Base-by-base conservation (phyloP, 495 filamentous ascomycete genomes). In the Tetracladium setigerum region DNA sequence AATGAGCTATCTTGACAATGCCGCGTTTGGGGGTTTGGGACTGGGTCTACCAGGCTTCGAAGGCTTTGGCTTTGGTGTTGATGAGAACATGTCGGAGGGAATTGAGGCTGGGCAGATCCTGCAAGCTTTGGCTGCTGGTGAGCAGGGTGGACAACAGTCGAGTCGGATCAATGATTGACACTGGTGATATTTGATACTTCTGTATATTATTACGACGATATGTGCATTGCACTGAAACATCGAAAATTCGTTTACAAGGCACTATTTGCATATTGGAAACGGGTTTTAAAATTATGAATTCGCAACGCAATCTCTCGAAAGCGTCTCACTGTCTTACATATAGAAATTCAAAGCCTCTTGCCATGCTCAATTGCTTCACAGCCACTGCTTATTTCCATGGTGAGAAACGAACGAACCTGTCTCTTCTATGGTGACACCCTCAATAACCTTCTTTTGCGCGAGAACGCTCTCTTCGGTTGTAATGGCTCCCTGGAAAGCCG, bases 351-450 rank as follows among this genome's bases (percentile, higher is more conserved):
- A 27, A 27, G 22, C 3, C 22, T 27, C 22, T 27, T 7, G 22
- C 7, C n/a, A n/a, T 3, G 22, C 22, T 27, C 22, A 7, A 7
- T 27, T 27, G 22, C 22, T 7, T 54, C 46, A 63, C 10, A 68
- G 33, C 72, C 75, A 78, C 45, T 70, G 62, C 58, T 75, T 73
- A 44, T 70, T 77, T 5, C 77, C 76, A 45, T 61, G 53, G 24
- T 81, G 78, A 5, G 76, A 79, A 0, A 81, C 27, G 53, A 76
- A 77, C 0, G 64, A 49, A 4, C 79, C 79, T 7, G 65, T 73
- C 49, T 71, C 36, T 41, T 74, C 69, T 5, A 80, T 60, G 30
- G 62, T 74, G 11, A 70, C 59, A 5, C 61, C 72, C 11, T 75
- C 60, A 34, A 64, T 57, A 5, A 72, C 59, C 2, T 61, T 56